phyloP scores from a whole-genome alignment of 2,329 filamentous ascomycete species.

The Cercospora sp. region DNA sequence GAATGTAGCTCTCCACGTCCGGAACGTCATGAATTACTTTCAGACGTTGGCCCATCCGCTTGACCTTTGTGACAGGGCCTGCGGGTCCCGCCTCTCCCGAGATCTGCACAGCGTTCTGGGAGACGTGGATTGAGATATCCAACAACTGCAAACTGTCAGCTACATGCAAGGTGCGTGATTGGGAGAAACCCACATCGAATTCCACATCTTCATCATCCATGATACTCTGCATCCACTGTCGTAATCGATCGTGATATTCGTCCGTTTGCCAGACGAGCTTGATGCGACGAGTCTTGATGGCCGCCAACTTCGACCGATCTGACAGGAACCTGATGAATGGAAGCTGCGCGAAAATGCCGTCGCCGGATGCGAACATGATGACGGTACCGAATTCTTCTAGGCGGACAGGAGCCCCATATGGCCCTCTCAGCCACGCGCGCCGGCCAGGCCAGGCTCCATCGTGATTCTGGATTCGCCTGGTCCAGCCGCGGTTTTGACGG shows the following conservation, averaged over 20 bases:
- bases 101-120: not conserved
- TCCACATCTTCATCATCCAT: constrained; percentile 1
- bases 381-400: constrained; percentile 7
- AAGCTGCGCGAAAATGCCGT: constrained; percentile 10
- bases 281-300: constrained; percentile 1
- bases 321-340: not conserved
- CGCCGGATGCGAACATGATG: constrained; percentile 2
- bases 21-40: constrained; percentile 4
- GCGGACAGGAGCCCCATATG: not conserved
- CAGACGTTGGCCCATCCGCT: not conserved
- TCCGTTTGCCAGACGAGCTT: constrained; percentile 8
- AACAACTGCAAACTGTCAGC: constrained; percentile 7
- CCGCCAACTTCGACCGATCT: not conserved
- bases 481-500: not conserved
- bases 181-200: not conserved
- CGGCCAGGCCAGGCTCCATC: not conserved
- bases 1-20: constrained; percentile 6
- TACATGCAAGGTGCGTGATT: not conserved
- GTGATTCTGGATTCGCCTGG: not conserved
- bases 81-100: not conserved
- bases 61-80: not conserved
- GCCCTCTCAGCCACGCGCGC: not conserved
- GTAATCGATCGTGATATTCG: not conserved
- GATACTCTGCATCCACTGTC: constrained; percentile 6
- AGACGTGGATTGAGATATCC: constrained; percentile 8